phyloP scores from a whole-genome alignment of 768 basidiomycete species.

The Russula earlei region DNA sequence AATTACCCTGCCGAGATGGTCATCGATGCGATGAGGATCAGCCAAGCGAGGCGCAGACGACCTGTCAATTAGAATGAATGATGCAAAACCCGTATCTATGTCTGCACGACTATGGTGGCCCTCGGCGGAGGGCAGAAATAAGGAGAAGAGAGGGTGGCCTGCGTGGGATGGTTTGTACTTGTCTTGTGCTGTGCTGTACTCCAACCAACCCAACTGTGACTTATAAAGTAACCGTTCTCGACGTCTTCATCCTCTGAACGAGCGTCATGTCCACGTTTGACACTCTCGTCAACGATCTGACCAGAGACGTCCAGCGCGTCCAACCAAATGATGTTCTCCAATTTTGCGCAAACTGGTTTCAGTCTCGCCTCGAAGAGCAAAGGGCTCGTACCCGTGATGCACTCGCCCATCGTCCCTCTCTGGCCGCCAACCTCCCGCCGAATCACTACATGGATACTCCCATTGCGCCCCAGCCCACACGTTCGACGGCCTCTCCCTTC shows the following conservation, averaged over 20 bases:
- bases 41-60: no score
- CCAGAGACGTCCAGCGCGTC: conserved; percentile 74
- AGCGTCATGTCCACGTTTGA: conserved; percentile 65
- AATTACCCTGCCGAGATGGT: no score
- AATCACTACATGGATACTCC: conserved; percentile 53
- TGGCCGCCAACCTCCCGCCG: conserved; percentile 42
- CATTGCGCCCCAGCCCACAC: conserved; percentile 26
- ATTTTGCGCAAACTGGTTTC: conserved; percentile 93
- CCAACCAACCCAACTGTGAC: no score
- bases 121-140: no score
- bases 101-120: no score
- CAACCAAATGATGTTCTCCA: conserved; percentile 89
- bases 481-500: conserved; percentile 46
- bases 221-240: neutral
- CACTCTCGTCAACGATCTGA: conserved; percentile 71
- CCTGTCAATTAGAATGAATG: no score
- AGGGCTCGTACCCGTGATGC: conserved; percentile 62
- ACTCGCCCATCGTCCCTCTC: conserved; percentile 43
- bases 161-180: neutral
- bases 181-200: no score
- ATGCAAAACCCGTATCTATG: no score
- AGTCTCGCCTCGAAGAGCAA: conserved; percentile 78
- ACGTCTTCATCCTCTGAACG: neutral
- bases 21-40: no score
- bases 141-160: no score